Evolutionary conservation across 2,329 filamentous ascomycete genomes (phyloP), one percentile per base, ranked within the genome.

Genomic region (Calonectria pauciramosa): DNA sequence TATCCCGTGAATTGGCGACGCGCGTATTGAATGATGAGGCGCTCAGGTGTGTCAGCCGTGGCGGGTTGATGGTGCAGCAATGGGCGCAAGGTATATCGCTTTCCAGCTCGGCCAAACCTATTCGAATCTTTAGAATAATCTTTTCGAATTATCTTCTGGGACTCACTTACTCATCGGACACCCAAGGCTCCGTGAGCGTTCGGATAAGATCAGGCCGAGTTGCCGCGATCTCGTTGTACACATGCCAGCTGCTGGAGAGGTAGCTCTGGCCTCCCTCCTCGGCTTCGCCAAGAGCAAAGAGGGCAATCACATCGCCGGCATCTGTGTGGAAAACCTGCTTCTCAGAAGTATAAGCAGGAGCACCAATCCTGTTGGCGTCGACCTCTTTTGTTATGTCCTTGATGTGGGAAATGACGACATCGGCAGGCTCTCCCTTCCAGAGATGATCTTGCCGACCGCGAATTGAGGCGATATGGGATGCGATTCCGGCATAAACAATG

Each of bases 161-260:
- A 14, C 0, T 4, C 0, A 80, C 85, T 78, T 78, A 88, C 88
- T 85, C 82, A 41, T 89, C 87, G 28, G 80, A 78, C 11, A 72
- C 82, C 91, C 82, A 92, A 75, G 83, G 88, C 77, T 88, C 85
- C 0, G 89, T 83, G 32, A 94, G 82, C 0, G 90, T 92, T 4
- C 87, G 84, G 41, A 94, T 89, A 16, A 93, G 82, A 77, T 93
- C 91, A 0, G 91, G 91, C 23, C 91, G 83, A 1, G 87, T 90
- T 26, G 82, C 83, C 0, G 91, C 91, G 2, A 94, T 84, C 80
- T 93, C 88, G 76, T 93, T 93, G 80, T 93, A 93, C 3, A 93
- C 89, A 3, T 85, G 85, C 88, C 89, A 91, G 32, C 87, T 90
- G 78, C 90, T 91, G 0, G 90, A 88, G 14, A 93, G 82, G 73